These are phyloP conservation scores for Dendryphion nanum DNA, from an alignment of 2,329 filamentous ascomycete genomes.

Conservation along the genomic window DNA sequence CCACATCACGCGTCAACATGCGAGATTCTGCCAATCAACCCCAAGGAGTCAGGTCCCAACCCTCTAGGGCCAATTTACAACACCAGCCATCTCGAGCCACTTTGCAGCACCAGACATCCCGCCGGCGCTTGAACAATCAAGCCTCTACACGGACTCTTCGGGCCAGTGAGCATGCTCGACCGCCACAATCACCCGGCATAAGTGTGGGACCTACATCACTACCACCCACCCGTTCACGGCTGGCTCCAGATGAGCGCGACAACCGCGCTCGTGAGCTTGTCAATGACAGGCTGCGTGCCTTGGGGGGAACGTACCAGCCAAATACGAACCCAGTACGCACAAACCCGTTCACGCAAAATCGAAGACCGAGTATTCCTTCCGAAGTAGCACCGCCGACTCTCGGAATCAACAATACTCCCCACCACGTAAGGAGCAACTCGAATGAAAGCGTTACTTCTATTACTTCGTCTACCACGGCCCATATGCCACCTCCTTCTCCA, in stretches of 20 bases:
- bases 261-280: constrained; percentile 37
- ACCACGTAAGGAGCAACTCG: constrained; percentile 31
- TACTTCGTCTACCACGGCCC: constrained; percentile 28
- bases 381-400: constrained; percentile 8
- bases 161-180: constrained; percentile 30
- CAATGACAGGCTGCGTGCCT: constrained; percentile 31
- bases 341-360: constrained; percentile 36
- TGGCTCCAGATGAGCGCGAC: constrained; percentile 35
- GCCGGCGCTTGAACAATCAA: constrained; percentile 34
- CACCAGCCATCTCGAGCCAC: constrained; percentile 37
- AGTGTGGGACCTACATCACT: constrained; percentile 14
- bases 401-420: constrained; percentile 9
- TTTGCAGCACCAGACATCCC: constrained; percentile 36
- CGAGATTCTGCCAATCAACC: constrained; percentile 24
- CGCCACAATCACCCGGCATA: constrained; percentile 26
- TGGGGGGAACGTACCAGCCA: constrained; percentile 13
- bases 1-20: constrained; percentile 33
- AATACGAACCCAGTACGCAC: constrained; percentile 26
- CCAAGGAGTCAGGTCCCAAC: constrained; percentile 31
- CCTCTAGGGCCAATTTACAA: constrained; percentile 36
- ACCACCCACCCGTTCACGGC: constrained; percentile 20
- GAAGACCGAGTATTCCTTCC: constrained; percentile 24
- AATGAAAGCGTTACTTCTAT: constrained; percentile 32
- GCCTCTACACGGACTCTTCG: constrained; percentile 37
- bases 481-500: constrained; percentile 24